Evolutionary conservation across 768 basidiomycete genomes (phyloP).

Genomic region (Tricholoma terreum): DNA sequence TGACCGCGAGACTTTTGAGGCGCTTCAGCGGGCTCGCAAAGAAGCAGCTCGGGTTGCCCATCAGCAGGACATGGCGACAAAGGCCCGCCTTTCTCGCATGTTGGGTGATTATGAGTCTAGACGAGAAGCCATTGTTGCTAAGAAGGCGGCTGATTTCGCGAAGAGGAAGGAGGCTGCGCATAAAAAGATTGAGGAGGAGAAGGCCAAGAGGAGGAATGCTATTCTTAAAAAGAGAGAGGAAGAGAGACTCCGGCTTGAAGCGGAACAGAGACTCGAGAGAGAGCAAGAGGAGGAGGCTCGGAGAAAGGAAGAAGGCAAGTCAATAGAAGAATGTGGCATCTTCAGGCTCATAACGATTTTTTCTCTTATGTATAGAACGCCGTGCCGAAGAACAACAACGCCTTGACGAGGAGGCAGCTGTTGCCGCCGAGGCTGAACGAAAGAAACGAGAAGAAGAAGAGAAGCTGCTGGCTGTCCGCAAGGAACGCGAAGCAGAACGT

Average conservation of each 20-base stretch:
- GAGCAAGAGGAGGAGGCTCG: conserved; percentile 56
- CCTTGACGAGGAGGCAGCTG: conserved; percentile 49
- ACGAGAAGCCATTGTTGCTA: conserved; percentile 50
- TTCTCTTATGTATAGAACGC: conserved; percentile 35
- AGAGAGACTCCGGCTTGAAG: conserved; percentile 42
- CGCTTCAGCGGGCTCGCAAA: conserved; percentile 52
- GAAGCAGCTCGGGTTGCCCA: conserved; percentile 58
- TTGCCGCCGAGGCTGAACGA: conserved; percentile 45
- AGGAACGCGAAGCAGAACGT: conserved; percentile 48
- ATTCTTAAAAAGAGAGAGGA: conserved; percentile 61
- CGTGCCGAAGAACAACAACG: conserved; percentile 52
- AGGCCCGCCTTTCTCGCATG: conserved; percentile 73
- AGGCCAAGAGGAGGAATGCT: conserved; percentile 60
- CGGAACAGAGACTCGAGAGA: conserved; percentile 33
- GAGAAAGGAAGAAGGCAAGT: conserved; percentile 50
- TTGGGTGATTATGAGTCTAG: conserved; percentile 61
- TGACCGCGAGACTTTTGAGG: conserved; percentile 70
- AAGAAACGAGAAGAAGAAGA: conserved; percentile 65
- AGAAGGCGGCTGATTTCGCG: conserved; percentile 63
- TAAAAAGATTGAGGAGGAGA: conserved; percentile 81
- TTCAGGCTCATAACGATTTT: background rate
- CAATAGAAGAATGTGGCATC: background rate
- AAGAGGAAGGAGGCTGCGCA: conserved; percentile 53
- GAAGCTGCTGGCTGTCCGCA: conserved; percentile 45
- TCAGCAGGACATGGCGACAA: conserved; percentile 65